Conservation (phyloP, 495 filamentous ascomycete genomes). For the Neurospora sp. region DNA sequence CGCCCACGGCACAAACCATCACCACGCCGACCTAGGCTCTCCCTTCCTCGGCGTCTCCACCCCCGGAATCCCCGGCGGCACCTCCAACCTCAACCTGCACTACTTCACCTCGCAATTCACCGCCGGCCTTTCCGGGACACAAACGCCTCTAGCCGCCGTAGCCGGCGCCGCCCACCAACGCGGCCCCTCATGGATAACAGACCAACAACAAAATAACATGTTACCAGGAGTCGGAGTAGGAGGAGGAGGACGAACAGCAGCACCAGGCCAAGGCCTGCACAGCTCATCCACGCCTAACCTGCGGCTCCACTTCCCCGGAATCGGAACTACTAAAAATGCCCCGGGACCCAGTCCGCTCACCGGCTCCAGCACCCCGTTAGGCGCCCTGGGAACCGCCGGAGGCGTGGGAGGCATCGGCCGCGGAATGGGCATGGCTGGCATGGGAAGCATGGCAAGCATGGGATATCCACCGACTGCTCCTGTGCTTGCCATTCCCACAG, state of each 20-base stretch:
- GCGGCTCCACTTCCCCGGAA: neutral
- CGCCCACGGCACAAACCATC: conserved; percentile 13
- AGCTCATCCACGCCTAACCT: conserved; percentile 21
- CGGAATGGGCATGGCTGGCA: neutral
- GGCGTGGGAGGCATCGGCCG: conserved; percentile 3
- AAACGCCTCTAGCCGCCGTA: conserved; percentile 79
- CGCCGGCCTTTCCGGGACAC: conserved; percentile 67
- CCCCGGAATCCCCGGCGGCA: conserved; percentile 73
- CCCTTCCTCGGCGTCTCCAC: conserved; percentile 60
- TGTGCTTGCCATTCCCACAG: neutral
- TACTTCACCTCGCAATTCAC: conserved; percentile 85
- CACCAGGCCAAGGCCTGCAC: conserved; percentile 7
- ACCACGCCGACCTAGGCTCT: conserved; percentile 44
- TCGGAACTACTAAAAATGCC: neutral
- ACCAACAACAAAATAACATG: conserved; percentile 3
- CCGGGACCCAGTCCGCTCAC: neutral
- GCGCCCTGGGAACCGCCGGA: neutral
- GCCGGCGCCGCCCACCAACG: conserved; percentile 49
- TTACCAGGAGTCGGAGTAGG: neutral
- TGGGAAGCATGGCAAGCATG: neutral
- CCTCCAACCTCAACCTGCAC: conserved; percentile 79
- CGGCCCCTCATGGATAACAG: conserved; percentile 29
- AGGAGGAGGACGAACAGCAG: neutral
- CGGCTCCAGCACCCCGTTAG: conserved; percentile 5
- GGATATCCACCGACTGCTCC: neutral